Percentiles rank a stretch among this genome's conserved stretches.
These are phyloP conservation scores for Hymenoscyphus salicellus DNA, from an alignment of 2,329 filamentous ascomycete species.

Conservation along the genomic window DNA sequence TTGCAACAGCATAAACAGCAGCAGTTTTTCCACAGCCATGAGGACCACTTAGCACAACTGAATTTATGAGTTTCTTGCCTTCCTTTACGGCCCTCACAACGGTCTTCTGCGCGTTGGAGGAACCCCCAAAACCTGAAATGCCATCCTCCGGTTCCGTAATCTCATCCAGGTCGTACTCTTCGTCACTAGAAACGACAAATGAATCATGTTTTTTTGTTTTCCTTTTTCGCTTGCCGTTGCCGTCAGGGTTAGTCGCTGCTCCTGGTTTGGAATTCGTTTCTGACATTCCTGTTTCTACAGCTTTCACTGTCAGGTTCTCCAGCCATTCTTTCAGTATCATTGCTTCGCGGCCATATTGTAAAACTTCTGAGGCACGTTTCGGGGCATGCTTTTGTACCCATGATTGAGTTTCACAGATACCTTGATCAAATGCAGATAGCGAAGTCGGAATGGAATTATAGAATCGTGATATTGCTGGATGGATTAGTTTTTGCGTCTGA, in stretches of 20 bases:
- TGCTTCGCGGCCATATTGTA: slow-evolving; percentile 72
- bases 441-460: slow-evolving; percentile 58
- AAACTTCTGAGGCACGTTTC: slow-evolving; percentile 61
- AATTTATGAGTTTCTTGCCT: slow-evolving; percentile 60
- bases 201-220: slow-evolving; percentile 67
- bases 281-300: slow-evolving; percentile 62
- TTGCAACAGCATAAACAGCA: slow-evolving; percentile 84
- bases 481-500: slow-evolving; percentile 34
- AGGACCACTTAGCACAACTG: slow-evolving; percentile 84
- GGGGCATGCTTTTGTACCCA: slow-evolving; percentile 91
- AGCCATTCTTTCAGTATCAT: slow-evolving; percentile 78
- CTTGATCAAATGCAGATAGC: slow-evolving; percentile 77
- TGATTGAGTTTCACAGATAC: slow-evolving; percentile 65
- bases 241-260: slow-evolving; percentile 34
- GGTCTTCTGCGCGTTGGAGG: slow-evolving; percentile 48
- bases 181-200: slow-evolving; percentile 76
- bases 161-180: slow-evolving; percentile 71
- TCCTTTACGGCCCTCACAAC: slow-evolving; percentile 51
- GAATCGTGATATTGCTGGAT: slow-evolving; percentile 59
- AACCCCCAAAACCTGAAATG: slow-evolving; percentile 35
- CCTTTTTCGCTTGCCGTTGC: slow-evolving; percentile 61
- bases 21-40: slow-evolving; percentile 92
- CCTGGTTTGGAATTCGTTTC: slow-evolving; percentile 20
- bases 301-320: slow-evolving; percentile 67
- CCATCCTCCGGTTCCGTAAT: slow-evolving; percentile 59